Evolutionary conservation across 2,329 filamentous ascomycete genomes (phyloP).

Genomic region (Pyricularia pennisetigena): DNA sequence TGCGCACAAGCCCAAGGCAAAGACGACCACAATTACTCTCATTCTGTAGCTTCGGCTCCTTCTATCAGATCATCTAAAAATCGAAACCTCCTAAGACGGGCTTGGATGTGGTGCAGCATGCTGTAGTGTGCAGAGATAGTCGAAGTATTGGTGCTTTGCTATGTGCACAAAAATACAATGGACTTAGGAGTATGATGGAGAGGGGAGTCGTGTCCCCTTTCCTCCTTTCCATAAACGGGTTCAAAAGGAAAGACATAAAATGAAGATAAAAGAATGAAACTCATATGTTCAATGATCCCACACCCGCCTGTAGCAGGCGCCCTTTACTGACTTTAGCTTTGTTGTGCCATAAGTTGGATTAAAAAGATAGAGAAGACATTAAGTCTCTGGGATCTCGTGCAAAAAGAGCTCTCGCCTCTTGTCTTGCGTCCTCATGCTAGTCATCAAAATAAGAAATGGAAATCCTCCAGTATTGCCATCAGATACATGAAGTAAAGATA

Average conservation of each 20-base stretch:
- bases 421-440: conserved; percentile 15
- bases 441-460: conserved; percentile 16
- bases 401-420: conserved; percentile 10
- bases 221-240: not conserved
- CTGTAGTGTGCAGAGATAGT: not conserved
- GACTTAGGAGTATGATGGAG: not conserved
- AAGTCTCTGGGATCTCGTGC: not conserved
- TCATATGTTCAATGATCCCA: conserved; percentile 2
- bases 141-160: not conserved
- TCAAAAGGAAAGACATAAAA: conserved; percentile 3
- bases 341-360: not conserved
- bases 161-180: not conserved
- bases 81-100: not conserved
- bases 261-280: not conserved
- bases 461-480: conserved; percentile 9
- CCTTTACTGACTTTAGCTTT: not conserved
- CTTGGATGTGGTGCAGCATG: not conserved
- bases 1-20: not conserved
- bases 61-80: not conserved
- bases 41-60: not conserved
- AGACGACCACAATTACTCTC: not conserved
- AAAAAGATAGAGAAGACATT: not conserved
- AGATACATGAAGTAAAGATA: not conserved
- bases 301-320: not conserved
- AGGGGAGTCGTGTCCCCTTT: not conserved